phyloP scores from a whole-genome alignment of 2,329 filamentous ascomycete species.

The Biscogniauxia marginata region DNA sequence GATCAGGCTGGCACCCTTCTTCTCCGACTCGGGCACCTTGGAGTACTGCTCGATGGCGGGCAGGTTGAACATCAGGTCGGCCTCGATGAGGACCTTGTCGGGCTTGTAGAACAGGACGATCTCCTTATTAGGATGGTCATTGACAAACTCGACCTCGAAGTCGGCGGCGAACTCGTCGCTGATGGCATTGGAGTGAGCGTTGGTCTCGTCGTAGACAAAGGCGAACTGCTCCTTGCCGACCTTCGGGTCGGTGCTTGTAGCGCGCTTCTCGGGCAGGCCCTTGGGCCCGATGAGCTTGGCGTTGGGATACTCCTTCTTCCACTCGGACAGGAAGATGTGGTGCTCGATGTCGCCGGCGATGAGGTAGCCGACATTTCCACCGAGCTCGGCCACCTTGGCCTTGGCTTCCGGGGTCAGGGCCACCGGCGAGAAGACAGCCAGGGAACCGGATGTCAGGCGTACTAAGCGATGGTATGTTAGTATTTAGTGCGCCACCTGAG shows the following conservation, averaged over 20 bases:
- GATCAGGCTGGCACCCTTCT: constrained; percentile 35
- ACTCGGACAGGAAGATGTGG: constrained; percentile 87
- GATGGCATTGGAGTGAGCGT: constrained; percentile 53
- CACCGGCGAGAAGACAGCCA: constrained; percentile 91
- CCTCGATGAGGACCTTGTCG: constrained; percentile 76
- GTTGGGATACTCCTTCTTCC: constrained; percentile 74
- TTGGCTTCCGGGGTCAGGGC: constrained; percentile 75
- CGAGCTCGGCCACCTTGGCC: constrained; percentile 60
- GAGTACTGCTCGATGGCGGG: constrained; percentile 85
- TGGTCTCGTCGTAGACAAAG: constrained; percentile 63
- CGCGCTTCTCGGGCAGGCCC: constrained; percentile 80
- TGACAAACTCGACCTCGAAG: constrained; percentile 83
- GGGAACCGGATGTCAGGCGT: constrained; percentile 70
- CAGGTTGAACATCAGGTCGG: constrained; percentile 89
- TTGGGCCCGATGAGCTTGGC: constrained; percentile 81
- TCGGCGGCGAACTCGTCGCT: constrained; percentile 79
- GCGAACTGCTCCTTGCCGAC: constrained; percentile 58
- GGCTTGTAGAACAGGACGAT: constrained; percentile 84
- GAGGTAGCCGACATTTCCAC: constrained; percentile 76
- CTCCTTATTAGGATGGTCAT: constrained; percentile 79
- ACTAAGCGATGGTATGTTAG: constrained; percentile 47
- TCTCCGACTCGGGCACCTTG: constrained; percentile 49
- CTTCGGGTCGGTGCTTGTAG: constrained; percentile 55
- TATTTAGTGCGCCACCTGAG: not conserved
- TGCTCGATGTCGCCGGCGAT: constrained; percentile 88